Evolutionary conservation across 139 green algal species (phyloP), one percentile per base, ranked within the genome.

Genomic region (Nannochloris sp.): DNA sequence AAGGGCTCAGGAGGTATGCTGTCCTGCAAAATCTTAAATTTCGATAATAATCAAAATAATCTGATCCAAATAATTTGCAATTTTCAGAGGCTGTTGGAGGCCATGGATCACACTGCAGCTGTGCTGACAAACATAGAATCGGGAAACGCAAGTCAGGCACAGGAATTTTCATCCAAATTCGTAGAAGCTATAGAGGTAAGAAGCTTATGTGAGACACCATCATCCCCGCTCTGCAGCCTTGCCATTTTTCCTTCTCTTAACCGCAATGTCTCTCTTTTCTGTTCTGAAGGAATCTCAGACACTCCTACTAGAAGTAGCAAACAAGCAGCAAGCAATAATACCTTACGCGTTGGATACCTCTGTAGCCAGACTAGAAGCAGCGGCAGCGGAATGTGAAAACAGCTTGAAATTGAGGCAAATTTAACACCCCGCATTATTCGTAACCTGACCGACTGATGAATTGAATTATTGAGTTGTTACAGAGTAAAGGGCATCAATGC

Each of bases 271-370:
- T n/a, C n/a, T n/a, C n/a, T n/a, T n/a, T 19, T 61, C 54, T 61
- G 34, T 46, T 19, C 7, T 51, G 57, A 38, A 64, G 57, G 57
- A 64, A 24, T 64, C 57, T 6, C 57, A 64, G 14, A 13, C 25
- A 32, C 7, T 12, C 4, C 27, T 64, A 7, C 6, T 64, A 19
- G n/a, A 64, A 31, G 25, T 39, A 8, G 27, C 57, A 54, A n/a
- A 44, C 57, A 53, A 51, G 5, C 37, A 51, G n/a, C 38, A 7
- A 13, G 10, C 19, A 7, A 23, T 39, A 6, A 38, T 37, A 24
- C 57, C 57, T 7, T 54, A 48, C 31, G 57, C 35, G 8, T n/a
- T 45, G 1, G 37, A 8, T 31, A 6, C 6, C 24, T 27, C 10
- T 12, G 25, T 23, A 10, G 57, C 24, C 12, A 53, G 37, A n/a